Base-by-base conservation (phyloP, 192 early-diverging fungal genomes). In the Coemansia sp. region DNA sequence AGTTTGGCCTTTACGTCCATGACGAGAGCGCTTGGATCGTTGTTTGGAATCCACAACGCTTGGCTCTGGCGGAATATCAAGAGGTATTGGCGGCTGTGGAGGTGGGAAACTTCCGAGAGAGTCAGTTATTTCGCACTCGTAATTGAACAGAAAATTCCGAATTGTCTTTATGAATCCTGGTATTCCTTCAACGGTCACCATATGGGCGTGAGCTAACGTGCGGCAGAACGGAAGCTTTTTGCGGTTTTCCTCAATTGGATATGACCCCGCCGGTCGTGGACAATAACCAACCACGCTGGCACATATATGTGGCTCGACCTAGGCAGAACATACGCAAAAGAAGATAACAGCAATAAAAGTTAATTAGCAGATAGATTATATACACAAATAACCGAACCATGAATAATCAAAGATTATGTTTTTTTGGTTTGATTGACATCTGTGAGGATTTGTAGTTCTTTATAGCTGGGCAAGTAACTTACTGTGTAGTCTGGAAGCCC, bases 161-260 rank as follows among this genome's bases (percentile, higher is more conserved):
- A 83, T 71, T 4, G 67, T 48, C 63, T 77, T 77, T 61, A 83
- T 77, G 64, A 83, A 74, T 4, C 65, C 71, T 15, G 80, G 69
- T n/a, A 83, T 54, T 9, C 64, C 61, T 7, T 75, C 69, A 16
- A 19, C 44, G 13, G 71, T 83, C 41, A 83, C 80, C 73, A 74
- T 74, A 44, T 70, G 65, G 19, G 80, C 80, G 47, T 84, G 81
- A 0, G 71, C 64, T 12, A 84, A 42, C 13, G 81, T 84, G 48
- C 77, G 81, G 59, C 81, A 84, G 50, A 76, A 84, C 6, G 76
- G 81, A n/a, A 84, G 77, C 77, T 72, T 79, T 61, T 78, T 76
- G 64, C 70, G 58, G 26, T 63, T 63, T 40, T 60, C 62, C 21
- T 83, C 80, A 10, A 41, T 41, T 5, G 72, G 75, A 39, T 83